Base-by-base conservation (phyloP, 1,284 basidiomycete genomes). In the Moesziomyces sp. region DNA sequence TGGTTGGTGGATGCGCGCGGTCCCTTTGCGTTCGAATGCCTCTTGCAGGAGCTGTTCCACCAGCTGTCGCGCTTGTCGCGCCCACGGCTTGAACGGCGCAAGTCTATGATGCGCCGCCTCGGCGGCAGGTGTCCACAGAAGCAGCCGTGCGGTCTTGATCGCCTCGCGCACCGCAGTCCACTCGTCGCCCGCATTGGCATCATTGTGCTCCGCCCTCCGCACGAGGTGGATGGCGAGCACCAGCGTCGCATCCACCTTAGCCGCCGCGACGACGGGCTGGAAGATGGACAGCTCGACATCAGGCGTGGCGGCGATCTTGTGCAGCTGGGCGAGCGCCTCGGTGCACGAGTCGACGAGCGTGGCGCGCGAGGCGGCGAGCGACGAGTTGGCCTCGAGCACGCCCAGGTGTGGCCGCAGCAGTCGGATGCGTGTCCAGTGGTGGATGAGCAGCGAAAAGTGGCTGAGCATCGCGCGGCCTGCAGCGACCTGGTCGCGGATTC, bases 271-370 rank as follows among this genome's bases (percentile, higher is more conserved):
- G 6, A 73, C 23, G 5, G 70, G 64, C n/a, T 55, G 46, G n/a
- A 73, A 73, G 60, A 73, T 60, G 16, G 70, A 73, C 10, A 73
- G 54, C 11, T 73, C 60, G 5, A 73, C 64, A 16, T 67, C 60
- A 28, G 70, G 49, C 3, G 50, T 52, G 0, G 70, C 50, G 26
- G 46, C 35, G 58, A 73, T 73, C 47, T 57, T 63, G 6, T 63
- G 56, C 6, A 67, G 53, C 38, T 67, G 57, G 13, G 52, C 18
- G 10, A 73, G 45, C 13, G 70, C 59, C 28, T 73, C 64, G n/a
- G 21, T 52, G 52, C 65, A 65, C 14, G 65, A 74, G 3, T 51
- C 28, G 55, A 62, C 42, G n/a, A 68, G 57, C 2, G 61, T 49
- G 19, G 18, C 26, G 9, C 46, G 56, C 23, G 60, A 57, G 0